These are phyloP conservation scores for Prunus campanulata DNA, from an alignment of 306 rosid species.

Conservation along the genomic window DNA sequence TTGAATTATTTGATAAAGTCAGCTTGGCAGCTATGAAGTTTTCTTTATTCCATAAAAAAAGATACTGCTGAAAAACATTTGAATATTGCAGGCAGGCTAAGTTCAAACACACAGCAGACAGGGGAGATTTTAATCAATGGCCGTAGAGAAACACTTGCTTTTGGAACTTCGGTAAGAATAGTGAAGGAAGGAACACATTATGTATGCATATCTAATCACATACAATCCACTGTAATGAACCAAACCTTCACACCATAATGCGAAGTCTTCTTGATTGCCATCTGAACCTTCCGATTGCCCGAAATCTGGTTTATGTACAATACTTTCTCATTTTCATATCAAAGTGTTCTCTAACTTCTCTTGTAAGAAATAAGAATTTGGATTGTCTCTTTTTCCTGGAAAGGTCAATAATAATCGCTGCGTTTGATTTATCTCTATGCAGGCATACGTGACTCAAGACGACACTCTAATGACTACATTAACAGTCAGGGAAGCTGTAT, in stretches of 20 bases:
- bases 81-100: slow-evolving; percentile 45
- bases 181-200: not conserved
- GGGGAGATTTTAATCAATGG: slow-evolving; percentile 63
- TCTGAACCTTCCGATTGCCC: too few relatives aligned
- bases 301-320: not conserved
- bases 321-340: not conserved
- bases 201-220: not conserved
- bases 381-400: not conserved
- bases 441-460: slow-evolving; percentile 74
- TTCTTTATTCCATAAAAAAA: not conserved
- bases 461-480: slow-evolving; percentile 54
- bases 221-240: not conserved
- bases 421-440: not conserved
- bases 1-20: not conserved
- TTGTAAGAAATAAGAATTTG: not conserved
- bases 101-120: slow-evolving; percentile 40
- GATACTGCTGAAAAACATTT: not conserved
- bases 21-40: not conserved
- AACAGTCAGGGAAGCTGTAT: slow-evolving; percentile 48
- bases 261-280: not conserved
- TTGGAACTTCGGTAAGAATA: slow-evolving; percentile 56
- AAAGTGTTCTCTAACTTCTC: not conserved
- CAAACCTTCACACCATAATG: not conserved
- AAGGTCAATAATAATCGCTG: not conserved
- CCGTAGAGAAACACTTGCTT: slow-evolving; percentile 46